Evolutionary conservation across 2,329 filamentous ascomycete genomes (phyloP).

Genomic region (Plectosphaerella cucumerina): DNA sequence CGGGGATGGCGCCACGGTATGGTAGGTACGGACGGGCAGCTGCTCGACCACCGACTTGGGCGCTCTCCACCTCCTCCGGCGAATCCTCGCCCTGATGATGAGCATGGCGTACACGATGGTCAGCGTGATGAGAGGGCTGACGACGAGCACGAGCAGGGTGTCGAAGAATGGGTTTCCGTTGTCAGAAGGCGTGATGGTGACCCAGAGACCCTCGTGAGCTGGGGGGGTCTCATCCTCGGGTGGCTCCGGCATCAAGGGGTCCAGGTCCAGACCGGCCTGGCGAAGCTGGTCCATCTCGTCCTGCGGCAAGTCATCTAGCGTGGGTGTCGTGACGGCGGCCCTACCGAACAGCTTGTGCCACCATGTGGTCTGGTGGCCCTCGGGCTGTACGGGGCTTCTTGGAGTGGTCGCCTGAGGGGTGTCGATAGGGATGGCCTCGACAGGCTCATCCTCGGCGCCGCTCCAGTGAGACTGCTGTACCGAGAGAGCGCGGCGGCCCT

Average conservation of each 20-base stretch:
- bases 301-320: too few species aligned
- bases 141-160: slow-evolving; percentile 90
- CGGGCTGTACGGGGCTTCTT: too few species aligned
- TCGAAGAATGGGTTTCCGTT: slow-evolving; percentile 93
- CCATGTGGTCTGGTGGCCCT: background rate
- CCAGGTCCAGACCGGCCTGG: too few species aligned
- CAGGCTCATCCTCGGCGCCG: background rate
- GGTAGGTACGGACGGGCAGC: slow-evolving; percentile 92
- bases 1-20: slow-evolving; percentile 68
- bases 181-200: slow-evolving; percentile 89
- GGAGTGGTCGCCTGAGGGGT: slow-evolving; percentile 8
- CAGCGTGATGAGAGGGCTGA: slow-evolving; percentile 87
- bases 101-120: slow-evolving; percentile 90
- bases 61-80: slow-evolving; percentile 88
- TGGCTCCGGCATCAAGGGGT: too few species aligned
- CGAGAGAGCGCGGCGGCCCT: slow-evolving; percentile 52
- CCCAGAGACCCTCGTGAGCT: slow-evolving; percentile 79
- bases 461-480: slow-evolving; percentile 43
- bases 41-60: slow-evolving; percentile 94
- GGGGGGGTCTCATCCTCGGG: slow-evolving; percentile 26
- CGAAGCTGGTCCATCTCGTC: too few species aligned
- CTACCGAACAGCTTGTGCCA: background rate
- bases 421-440: slow-evolving; percentile 4
- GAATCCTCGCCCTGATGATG: slow-evolving; percentile 81
- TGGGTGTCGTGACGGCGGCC: background rate